Evolutionary conservation across 257 asterid genomes (phyloP).

Genomic region (Solanum appendiculatum): DNA sequence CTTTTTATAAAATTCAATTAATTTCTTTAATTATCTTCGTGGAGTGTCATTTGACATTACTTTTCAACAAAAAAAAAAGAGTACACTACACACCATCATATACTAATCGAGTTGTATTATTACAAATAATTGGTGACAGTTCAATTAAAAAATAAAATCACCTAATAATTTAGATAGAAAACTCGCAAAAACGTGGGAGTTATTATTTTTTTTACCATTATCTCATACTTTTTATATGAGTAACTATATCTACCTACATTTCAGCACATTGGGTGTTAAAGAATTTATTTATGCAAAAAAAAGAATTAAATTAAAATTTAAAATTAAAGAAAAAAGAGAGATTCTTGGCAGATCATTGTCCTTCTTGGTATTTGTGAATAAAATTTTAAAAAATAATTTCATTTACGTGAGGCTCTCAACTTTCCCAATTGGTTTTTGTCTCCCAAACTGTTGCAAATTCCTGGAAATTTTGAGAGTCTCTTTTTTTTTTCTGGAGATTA

Average conservation of each 20-base stretch:
- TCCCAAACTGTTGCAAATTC: slow-evolving; percentile 5
- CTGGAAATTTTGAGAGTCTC: slow-evolving; percentile 12
- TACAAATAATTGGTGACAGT: not conserved
- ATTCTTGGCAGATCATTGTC: slow-evolving; percentile 36
- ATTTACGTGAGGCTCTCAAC: not conserved
- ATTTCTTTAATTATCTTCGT: not conserved
- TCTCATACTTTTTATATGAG: not conserved
- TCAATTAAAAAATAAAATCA: not conserved
- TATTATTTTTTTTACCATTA: not conserved
- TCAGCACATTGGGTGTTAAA: not conserved
- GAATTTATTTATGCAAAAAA: not conserved
- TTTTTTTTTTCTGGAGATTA: slow-evolving; percentile 1
- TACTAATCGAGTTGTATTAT: not conserved
- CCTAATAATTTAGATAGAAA: not conserved
- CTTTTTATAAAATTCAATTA: rapidly evolving
- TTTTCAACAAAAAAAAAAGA: not conserved
- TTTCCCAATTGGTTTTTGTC: not conserved
- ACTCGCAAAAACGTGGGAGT: too few relatives aligned
- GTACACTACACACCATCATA: not conserved
- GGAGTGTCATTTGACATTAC: not conserved
- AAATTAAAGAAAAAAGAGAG: slow-evolving; percentile 1
- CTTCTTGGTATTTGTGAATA: slow-evolving; percentile 11
- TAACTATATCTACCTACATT: slow-evolving; percentile 4
- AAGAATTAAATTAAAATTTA: not conserved
- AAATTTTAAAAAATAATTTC: not conserved